These are phyloP conservation scores for Hypsizygus marmoreus DNA, from an alignment of 768 basidiomycete species.

Conservation along the genomic window DNA sequence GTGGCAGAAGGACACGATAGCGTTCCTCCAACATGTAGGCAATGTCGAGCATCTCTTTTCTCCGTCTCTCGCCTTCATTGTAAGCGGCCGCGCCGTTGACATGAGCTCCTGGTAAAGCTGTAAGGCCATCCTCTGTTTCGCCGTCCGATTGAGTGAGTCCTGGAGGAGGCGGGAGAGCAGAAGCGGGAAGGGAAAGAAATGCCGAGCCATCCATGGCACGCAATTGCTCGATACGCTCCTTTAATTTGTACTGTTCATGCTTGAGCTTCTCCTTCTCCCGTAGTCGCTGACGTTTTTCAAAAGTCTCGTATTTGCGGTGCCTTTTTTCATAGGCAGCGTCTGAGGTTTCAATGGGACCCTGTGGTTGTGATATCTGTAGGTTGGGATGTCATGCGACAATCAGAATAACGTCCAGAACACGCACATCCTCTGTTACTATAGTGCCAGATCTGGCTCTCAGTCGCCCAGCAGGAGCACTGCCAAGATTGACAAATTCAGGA, in stretches of 20 bases:
- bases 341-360: conserved; percentile 69
- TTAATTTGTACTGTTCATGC: conserved; percentile 90
- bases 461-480: conserved; percentile 55
- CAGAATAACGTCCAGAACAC: conserved; percentile 28
- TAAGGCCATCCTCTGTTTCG: conserved; percentile 28
- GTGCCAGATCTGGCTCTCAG: conserved; percentile 55
- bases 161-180: conserved; percentile 50
- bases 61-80: conserved; percentile 72
- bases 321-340: conserved; percentile 81
- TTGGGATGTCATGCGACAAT: conserved; percentile 15
- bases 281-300: conserved; percentile 82
- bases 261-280: conserved; percentile 92
- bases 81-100: conserved; percentile 38
- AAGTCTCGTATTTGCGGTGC: conserved; percentile 83
- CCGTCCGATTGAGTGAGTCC: conserved; percentile 21
- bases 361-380: no score
- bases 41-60: conserved; percentile 72
- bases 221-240: conserved; percentile 85
- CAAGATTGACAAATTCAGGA: conserved; percentile 60
- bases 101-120: conserved; percentile 32
- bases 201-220: conserved; percentile 70
- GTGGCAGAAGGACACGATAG: conserved; percentile 73
- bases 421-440: conserved; percentile 67
- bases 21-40: conserved; percentile 69
- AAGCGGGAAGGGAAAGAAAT: conserved; percentile 63